Evolutionary conservation across 441 rosid genomes (phyloP).

Genomic region (Populus hybrid): DNA sequence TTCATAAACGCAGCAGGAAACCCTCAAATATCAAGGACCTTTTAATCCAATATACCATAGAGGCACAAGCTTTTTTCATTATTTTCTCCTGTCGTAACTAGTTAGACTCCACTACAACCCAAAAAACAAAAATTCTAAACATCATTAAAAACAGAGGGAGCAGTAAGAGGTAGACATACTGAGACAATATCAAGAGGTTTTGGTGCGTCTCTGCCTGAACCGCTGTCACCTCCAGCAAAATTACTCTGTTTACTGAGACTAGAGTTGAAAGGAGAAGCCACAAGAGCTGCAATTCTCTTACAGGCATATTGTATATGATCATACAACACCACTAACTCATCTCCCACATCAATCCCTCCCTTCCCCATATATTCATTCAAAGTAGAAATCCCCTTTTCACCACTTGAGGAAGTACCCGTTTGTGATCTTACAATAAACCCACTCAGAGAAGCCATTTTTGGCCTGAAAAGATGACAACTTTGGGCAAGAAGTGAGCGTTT

Average conservation of each 20-base stretch:
- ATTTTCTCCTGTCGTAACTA: neutral
- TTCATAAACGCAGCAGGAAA: neutral
- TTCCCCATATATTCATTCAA: conserved; percentile 56
- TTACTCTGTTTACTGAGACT: conserved; percentile 50
- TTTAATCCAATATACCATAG: neutral
- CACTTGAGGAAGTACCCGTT: conserved; percentile 20
- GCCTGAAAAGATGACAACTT: conserved; percentile 6
- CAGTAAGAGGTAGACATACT: conserved; percentile 31
- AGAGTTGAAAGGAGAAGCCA: conserved; percentile 85
- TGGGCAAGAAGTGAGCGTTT: conserved; percentile 2
- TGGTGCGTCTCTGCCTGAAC: conserved; percentile 70
- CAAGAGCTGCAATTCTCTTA: conserved; percentile 84
- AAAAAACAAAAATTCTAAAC: neutral
- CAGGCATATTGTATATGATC: conserved; percentile 80
- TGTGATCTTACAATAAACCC: conserved; percentile 42
- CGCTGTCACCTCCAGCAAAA: conserved; percentile 30
- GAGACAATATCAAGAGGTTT: conserved; percentile 86
- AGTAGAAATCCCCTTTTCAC: conserved; percentile 33
- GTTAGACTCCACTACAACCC: neutral
- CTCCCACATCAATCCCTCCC: conserved; percentile 55
- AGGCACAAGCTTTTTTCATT: too few relatives aligned
- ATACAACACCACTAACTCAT: conserved; percentile 66
- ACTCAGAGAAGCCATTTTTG: conserved; percentile 51
- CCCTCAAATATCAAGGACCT: neutral
- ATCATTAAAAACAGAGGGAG: neutral